Conservation (phyloP, 805 yeast species). For the Yarrowia sp. region DNA sequence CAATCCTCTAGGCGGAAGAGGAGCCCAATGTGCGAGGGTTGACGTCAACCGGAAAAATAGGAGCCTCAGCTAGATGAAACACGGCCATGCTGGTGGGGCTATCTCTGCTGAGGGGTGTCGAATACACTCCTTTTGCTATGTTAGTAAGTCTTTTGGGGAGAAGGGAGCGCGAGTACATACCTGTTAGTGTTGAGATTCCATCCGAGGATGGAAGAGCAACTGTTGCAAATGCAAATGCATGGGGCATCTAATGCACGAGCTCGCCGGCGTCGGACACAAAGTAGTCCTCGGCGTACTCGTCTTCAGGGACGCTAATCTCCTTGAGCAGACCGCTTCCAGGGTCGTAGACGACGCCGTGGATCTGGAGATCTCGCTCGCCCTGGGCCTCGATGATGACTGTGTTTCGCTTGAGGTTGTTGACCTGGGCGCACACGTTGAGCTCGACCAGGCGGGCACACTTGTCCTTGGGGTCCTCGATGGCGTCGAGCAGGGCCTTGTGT, state of each 20-base stretch:
- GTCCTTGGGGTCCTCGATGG: slow-evolving; percentile 48
- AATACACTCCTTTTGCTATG: slow-evolving; percentile 16
- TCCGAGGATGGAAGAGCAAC: background rate
- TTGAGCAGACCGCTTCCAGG: slow-evolving; percentile 69
- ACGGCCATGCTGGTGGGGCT: slow-evolving; percentile 13
- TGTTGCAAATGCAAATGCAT: background rate
- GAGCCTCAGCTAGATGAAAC: slow-evolving; percentile 1
- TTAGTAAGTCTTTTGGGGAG: slow-evolving; percentile 6
- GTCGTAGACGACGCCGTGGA: slow-evolving; percentile 82
- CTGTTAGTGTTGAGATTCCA: background rate
- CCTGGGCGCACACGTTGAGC: slow-evolving; percentile 71
- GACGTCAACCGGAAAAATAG: background rate
- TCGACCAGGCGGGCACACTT: slow-evolving; percentile 65
- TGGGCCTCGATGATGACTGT: slow-evolving; percentile 67
- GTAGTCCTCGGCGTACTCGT: slow-evolving; percentile 28
- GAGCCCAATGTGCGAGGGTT: background rate
- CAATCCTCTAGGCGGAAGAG: background rate
- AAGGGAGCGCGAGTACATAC: slow-evolving; percentile 4
- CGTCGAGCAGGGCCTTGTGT: slow-evolving; percentile 49
- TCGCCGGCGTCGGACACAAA: slow-evolving; percentile 15
- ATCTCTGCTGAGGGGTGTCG: slow-evolving; percentile 13
- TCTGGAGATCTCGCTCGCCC: slow-evolving; percentile 59
- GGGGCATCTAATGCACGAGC: background rate
- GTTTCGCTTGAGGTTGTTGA: slow-evolving; percentile 57
- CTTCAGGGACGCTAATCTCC: slow-evolving; percentile 43